phyloP scores from a whole-genome alignment of 306 rosid genomes.

The Purshia tridentata region DNA sequence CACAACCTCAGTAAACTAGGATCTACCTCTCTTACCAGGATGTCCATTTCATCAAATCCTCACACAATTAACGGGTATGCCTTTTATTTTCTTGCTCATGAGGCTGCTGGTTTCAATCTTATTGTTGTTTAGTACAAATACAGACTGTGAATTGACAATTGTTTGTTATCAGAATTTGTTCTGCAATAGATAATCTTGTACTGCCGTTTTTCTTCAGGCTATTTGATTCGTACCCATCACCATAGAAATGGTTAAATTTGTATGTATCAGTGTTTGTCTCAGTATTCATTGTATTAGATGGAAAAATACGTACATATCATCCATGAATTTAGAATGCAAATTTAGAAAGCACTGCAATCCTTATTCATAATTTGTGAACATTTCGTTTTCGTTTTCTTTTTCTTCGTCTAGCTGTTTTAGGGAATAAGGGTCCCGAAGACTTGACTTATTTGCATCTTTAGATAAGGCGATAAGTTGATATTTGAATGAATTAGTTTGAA shows the following conservation, averaged over 20 bases:
- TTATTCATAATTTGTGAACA: not conserved
- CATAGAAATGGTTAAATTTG: not conserved
- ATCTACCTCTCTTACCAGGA: conserved; percentile 4
- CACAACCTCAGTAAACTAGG: conserved; percentile 1
- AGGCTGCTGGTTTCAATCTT: not conserved
- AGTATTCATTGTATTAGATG: not conserved
- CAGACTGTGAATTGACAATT: not conserved
- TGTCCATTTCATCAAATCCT: conserved; percentile 20
- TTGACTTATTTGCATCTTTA: not conserved
- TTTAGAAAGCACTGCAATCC: not conserved
- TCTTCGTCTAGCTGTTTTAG: not conserved
- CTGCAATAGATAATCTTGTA: not conserved
- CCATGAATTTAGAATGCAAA: no score
- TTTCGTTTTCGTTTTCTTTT: not conserved
- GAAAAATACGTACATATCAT: no score
- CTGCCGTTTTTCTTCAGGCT: not conserved
- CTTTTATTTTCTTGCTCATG: not conserved
- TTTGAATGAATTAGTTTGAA: not conserved
- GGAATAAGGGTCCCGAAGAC: no score
- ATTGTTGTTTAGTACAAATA: no score
- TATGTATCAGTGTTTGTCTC: not conserved
- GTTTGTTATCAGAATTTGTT: not conserved
- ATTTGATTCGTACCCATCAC: not conserved
- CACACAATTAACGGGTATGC: conserved; percentile 11
- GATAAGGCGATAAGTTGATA: not conserved